Percentiles rank a stretch among this genome's conserved stretches.
Evolutionary conservation across 1,284 basidiomycete genomes (phyloP).

Genomic region (Malassezia dermatis): DNA sequence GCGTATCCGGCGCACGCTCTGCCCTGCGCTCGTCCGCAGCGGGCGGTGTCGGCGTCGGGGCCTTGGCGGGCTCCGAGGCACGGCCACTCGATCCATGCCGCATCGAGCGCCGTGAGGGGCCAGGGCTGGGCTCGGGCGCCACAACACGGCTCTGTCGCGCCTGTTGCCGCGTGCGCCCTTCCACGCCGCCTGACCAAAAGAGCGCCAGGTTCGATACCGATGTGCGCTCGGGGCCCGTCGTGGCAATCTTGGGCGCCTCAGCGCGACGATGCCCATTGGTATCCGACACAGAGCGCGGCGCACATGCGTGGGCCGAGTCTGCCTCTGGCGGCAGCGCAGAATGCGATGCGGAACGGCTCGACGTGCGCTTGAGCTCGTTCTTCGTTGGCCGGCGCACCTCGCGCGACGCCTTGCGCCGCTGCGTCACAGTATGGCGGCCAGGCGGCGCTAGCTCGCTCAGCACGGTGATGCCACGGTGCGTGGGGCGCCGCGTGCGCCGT

Average conservation of each 20-base stretch:
- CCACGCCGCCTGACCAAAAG: conserved; percentile 44
- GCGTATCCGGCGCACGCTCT: not conserved
- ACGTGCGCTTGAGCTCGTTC: not conserved
- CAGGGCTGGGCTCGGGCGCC: conserved; percentile 15
- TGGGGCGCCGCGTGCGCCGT: conserved; percentile 21
- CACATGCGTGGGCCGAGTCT: not conserved
- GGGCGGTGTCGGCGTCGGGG: not conserved
- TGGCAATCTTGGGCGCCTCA: conserved; percentile 23
- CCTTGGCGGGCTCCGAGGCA: conserved; percentile 8
- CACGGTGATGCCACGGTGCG: not conserved
- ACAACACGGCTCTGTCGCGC: conserved; percentile 10
- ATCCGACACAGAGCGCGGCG: not conserved
- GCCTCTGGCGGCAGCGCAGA: not conserved
- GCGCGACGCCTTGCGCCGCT: not conserved
- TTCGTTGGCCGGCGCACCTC: not conserved
- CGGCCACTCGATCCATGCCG: conserved; percentile 21
- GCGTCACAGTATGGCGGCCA: not conserved
- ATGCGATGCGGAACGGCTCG: not conserved
- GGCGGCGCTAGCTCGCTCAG: conserved; percentile 2
- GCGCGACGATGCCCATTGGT: not conserved
- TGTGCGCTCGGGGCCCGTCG: conserved; percentile 41
- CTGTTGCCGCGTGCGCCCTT: conserved; percentile 33
- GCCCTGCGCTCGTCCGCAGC: not conserved
- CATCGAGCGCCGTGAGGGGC: conserved; percentile 17
- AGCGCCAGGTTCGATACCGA: conserved; percentile 43